These are phyloP conservation scores for Ricinus communis DNA, from an alignment of 345 rosid species.

Conservation along the genomic window DNA sequence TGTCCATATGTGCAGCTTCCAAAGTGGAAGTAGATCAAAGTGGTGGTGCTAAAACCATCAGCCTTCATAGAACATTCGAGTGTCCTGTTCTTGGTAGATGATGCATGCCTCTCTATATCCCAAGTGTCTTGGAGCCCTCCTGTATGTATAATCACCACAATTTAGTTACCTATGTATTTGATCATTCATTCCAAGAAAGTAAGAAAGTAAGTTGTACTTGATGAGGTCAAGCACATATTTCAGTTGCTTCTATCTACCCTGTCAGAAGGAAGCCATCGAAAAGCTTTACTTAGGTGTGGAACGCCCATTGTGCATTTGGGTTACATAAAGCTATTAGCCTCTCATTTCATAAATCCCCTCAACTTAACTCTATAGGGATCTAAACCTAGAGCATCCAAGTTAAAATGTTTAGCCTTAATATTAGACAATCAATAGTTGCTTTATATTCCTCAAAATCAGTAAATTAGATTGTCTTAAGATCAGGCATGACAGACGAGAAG, in stretches of 20 bases:
- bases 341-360: background rate
- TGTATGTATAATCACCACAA: conserved; percentile 17
- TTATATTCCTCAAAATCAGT: background rate
- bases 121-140: conserved; percentile 38
- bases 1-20: conserved; percentile 19
- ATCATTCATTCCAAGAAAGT: background rate
- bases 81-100: conserved; percentile 5
- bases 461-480: background rate
- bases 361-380: background rate
- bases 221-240: too few relatives aligned
- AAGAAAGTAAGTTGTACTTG: too few relatives aligned
- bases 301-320: background rate
- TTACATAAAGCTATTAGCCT: background rate
- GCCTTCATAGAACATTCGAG: background rate
- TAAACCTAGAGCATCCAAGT: background rate
- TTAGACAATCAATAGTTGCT: background rate
- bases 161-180: background rate
- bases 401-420: background rate
- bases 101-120: conserved; percentile 19
- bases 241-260: too few relatives aligned
- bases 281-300: too few relatives aligned
- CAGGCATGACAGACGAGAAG: background rate
- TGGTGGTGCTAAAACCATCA: conserved; percentile 1
- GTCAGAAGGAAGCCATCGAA: background rate
- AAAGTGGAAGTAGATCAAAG: background rate